Evolutionary conservation across 2,329 filamentous ascomycete species (phyloP).

Genomic region (Aspergillus vadensis): DNA sequence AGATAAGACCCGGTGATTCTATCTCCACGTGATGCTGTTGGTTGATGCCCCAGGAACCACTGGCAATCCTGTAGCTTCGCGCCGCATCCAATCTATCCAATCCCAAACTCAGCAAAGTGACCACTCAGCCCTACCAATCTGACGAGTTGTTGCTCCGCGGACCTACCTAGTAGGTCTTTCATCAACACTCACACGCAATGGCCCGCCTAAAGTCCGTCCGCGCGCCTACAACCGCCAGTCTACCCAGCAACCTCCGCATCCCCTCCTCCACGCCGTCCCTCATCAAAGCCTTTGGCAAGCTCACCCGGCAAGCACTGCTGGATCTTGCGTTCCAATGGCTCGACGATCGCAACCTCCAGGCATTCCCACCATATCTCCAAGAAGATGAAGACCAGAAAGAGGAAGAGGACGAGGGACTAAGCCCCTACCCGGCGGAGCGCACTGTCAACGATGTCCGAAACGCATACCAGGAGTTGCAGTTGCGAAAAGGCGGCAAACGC

Average conservation of each 20-base stretch:
- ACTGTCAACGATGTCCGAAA: slow-evolving; percentile 68
- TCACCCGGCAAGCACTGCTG: slow-evolving; percentile 72
- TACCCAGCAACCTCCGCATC: slow-evolving; percentile 71
- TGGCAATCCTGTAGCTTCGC: neutral
- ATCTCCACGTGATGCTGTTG: slow-evolving; percentile 8
- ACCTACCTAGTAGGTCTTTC: neutral
- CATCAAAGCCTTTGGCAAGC: slow-evolving; percentile 65
- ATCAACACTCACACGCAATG: slow-evolving; percentile 20
- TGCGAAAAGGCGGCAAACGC: slow-evolving; percentile 54
- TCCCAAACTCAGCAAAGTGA: neutral
- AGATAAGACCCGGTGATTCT: neutral
- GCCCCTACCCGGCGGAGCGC: slow-evolving; percentile 68
- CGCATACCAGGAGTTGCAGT: slow-evolving; percentile 63
- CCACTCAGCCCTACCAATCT: neutral
- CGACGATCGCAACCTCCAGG: slow-evolving; percentile 62
- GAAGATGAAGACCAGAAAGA: slow-evolving; percentile 49
- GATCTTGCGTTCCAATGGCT: slow-evolving; percentile 78
- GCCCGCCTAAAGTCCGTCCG: slow-evolving; percentile 37
- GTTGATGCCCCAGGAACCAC: slow-evolving; percentile 8
- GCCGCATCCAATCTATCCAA: neutral
- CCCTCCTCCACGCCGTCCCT: slow-evolving; percentile 66
- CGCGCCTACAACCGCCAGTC: slow-evolving; percentile 69
- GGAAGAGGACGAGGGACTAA: slow-evolving; percentile 55
- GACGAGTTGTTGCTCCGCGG: neutral
- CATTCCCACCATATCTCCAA: slow-evolving; percentile 62